Percentiles rank a stretch among this genome's conserved stretches.
Evolutionary conservation across 768 basidiomycete genomes (phyloP).

Genomic region (Stropharia rugosoannulata): DNA sequence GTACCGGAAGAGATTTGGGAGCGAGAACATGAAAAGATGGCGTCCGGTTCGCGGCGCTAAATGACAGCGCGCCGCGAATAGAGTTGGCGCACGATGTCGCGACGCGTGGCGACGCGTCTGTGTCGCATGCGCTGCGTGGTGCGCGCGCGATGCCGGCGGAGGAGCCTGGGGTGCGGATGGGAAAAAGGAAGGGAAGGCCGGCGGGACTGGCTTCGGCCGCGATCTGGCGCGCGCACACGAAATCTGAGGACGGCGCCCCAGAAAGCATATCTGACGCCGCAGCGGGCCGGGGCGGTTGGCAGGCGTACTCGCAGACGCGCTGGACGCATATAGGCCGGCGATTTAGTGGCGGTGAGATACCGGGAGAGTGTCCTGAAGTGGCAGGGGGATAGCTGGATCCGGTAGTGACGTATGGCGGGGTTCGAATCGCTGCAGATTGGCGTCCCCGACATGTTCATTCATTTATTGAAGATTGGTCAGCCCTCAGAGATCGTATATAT

Average conservation of each 20-base stretch:
- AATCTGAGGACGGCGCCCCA: slow-evolving; percentile 7
- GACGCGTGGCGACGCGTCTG: background rate
- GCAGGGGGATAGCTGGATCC: slow-evolving; percentile 27
- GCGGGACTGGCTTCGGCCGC: background rate
- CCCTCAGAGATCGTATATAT: slow-evolving; percentile 40
- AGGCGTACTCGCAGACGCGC: background rate
- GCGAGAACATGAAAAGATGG: background rate
- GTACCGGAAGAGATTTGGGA: no score
- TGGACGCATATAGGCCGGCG: slow-evolving; percentile 9
- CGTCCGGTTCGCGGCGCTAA: background rate
- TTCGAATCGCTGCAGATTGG: slow-evolving; percentile 22
- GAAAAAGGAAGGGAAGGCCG: background rate
- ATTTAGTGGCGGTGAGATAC: slow-evolving; percentile 15
- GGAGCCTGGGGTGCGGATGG: background rate
- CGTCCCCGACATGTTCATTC: slow-evolving; percentile 23
- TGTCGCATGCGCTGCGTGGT: background rate
- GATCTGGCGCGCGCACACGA: slow-evolving; percentile 3
- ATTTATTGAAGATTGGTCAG: slow-evolving; percentile 36
- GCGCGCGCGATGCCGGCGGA: background rate
- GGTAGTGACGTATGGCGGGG: slow-evolving; percentile 35
- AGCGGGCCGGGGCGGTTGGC: slow-evolving; percentile 12
- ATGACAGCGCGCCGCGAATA: background rate
- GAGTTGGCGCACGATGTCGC: background rate
- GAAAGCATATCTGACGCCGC: slow-evolving; percentile 3
- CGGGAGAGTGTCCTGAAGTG: slow-evolving; percentile 19